Conservation (phyloP, 2,329 filamentous ascomycete genomes). For the Ceratocystis variospora region DNA sequence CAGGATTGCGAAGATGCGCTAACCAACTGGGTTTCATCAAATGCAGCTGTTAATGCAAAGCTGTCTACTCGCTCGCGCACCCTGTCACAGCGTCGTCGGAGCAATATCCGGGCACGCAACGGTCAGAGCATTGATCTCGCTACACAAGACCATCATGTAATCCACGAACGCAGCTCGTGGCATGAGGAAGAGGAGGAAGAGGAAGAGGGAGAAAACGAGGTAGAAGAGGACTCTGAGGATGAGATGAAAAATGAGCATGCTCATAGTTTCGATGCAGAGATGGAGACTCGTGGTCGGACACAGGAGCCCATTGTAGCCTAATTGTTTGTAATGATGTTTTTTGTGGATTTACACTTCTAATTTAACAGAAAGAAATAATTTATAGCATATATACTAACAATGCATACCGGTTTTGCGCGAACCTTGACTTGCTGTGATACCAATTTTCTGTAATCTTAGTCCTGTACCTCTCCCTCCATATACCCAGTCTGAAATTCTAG, state of each 20-base stretch:
- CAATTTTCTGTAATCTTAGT: not conserved
- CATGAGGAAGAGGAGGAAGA: conserved; percentile 53
- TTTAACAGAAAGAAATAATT: too few species aligned
- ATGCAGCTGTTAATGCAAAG: conserved; percentile 75
- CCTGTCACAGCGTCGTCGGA: conserved; percentile 69
- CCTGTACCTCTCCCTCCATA: not conserved
- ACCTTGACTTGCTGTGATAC: too few species aligned
- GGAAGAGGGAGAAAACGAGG: conserved; percentile 31
- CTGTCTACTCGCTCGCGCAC: conserved; percentile 78
- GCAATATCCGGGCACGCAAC: conserved; percentile 51
- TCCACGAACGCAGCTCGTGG: conserved; percentile 75
- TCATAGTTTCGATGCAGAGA: conserved; percentile 37
- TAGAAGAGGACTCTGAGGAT: conserved; percentile 38
- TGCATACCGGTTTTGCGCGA: too few species aligned
- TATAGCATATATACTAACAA: too few species aligned
- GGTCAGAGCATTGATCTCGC: conserved; percentile 66
- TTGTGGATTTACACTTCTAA: too few species aligned
- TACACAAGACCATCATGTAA: conserved; percentile 57
- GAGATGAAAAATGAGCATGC: conserved; percentile 47
- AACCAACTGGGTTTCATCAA: conserved; percentile 90
- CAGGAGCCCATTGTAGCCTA: conserved; percentile 34
- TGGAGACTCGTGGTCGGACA: conserved; percentile 42
- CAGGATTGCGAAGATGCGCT: conserved; percentile 97
- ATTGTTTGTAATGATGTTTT: not conserved
- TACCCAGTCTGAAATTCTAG: not conserved